These are phyloP conservation scores for Durotheca rogersii DNA, from an alignment of 495 filamentous ascomycete species.

Conservation along the genomic window DNA sequence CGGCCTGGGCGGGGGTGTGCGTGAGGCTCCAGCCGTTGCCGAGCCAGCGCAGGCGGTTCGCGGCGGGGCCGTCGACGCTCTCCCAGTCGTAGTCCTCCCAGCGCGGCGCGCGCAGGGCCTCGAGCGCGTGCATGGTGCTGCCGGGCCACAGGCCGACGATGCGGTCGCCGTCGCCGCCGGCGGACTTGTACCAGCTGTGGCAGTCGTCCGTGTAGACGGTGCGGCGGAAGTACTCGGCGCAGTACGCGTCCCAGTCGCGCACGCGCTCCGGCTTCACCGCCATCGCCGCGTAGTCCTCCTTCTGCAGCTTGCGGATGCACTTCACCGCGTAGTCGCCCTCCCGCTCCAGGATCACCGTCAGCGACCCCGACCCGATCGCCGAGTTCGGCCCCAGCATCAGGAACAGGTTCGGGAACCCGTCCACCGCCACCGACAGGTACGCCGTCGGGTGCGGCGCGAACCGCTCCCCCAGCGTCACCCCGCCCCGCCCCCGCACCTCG, in stretches of 20 bases:
- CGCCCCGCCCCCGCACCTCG: constrained; percentile 52
- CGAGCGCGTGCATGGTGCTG: constrained; percentile 45
- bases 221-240: constrained; percentile 61
- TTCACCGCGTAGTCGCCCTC: constrained; percentile 63
- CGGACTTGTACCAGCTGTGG: constrained; percentile 66
- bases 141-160: constrained; percentile 47
- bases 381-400: constrained; percentile 62
- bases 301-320: constrained; percentile 65
- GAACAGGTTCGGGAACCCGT: constrained; percentile 67
- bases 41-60: constrained; percentile 47
- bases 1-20: constrained; percentile 36
- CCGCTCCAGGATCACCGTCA: constrained; percentile 58
- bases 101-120: constrained; percentile 44
- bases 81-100: constrained; percentile 51
- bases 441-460: constrained; percentile 56
- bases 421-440: constrained; percentile 64
- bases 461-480: constrained; percentile 50
- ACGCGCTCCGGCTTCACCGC: constrained; percentile 54
- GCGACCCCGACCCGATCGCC: constrained; percentile 56
- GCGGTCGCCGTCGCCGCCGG: constrained; percentile 35
- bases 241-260: constrained; percentile 61
- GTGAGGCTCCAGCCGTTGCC: constrained; percentile 53
- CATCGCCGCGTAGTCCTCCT: constrained; percentile 65
- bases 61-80: constrained; percentile 18
- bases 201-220: constrained; percentile 68